Evolutionary conservation across 768 basidiomycete species (phyloP).

Genomic region (Podaxis carcinomalis): DNA sequence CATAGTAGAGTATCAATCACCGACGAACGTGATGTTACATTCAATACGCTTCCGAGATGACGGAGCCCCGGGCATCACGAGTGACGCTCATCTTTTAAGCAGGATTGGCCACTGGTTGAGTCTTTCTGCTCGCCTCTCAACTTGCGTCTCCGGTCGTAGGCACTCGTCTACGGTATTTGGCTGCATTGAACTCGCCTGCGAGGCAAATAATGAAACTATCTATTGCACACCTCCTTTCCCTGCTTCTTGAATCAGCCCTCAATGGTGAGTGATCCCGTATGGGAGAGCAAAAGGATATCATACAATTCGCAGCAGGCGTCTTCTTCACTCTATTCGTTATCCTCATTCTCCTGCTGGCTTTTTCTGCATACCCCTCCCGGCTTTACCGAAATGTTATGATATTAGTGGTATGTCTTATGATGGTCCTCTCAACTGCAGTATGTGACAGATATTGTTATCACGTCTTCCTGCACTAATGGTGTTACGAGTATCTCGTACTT

Average conservation of each 20-base stretch:
- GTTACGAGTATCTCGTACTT: background rate
- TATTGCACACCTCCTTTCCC: constrained; percentile 1
- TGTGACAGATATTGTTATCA: background rate
- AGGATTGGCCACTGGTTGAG: background rate
- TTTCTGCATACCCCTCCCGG: background rate
- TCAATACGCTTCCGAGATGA: background rate
- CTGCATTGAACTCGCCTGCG: background rate
- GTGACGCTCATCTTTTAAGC: background rate
- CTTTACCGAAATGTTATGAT: background rate
- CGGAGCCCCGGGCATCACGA: background rate
- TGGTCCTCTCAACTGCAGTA: background rate
- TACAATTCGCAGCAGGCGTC: background rate
- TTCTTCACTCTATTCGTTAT: constrained; percentile 8
- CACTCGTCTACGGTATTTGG: background rate
- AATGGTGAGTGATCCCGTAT: background rate
- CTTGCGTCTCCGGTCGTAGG: background rate
- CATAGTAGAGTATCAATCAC: too few relatives aligned
- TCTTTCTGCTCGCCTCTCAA: background rate
- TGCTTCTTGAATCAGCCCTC: background rate
- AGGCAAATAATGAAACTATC: background rate
- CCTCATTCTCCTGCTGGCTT: background rate
- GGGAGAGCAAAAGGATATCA: background rate
- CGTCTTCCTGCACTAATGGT: background rate
- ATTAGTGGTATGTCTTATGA: background rate
- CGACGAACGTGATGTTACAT: too few relatives aligned